Conservation (phyloP, 768 basidiomycete species). For the Austroboletus eburneus region DNA sequence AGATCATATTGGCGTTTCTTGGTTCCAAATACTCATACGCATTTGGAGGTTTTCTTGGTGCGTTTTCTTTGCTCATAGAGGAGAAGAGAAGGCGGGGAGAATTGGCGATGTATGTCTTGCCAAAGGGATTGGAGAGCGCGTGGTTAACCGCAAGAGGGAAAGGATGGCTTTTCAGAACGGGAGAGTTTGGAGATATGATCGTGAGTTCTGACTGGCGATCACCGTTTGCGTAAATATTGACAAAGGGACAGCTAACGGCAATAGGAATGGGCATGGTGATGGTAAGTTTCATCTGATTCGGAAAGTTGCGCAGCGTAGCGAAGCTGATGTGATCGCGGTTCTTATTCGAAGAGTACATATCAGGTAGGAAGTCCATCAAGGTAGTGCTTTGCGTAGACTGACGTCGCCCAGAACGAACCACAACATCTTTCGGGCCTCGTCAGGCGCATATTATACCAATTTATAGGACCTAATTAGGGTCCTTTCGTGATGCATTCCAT, state of each 20-base stretch:
- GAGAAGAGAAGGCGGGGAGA: constrained; percentile 86
- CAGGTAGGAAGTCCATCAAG: constrained; percentile 40
- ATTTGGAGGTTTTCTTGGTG: constrained; percentile 68
- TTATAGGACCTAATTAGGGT: constrained; percentile 75
- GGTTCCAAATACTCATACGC: constrained; percentile 70
- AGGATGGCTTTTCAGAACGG: constrained; percentile 69
- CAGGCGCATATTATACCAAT: constrained; percentile 78
- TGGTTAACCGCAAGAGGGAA: constrained; percentile 78
- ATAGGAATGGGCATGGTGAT: constrained; percentile 91
- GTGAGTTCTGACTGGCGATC: constrained; percentile 36
- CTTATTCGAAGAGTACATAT: constrained; percentile 59
- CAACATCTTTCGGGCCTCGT: constrained; percentile 81
- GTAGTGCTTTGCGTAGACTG: background rate
- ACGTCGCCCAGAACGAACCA: constrained; percentile 52
- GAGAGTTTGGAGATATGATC: constrained; percentile 63
- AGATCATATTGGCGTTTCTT: constrained; percentile 50
- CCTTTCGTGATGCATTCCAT: background rate
- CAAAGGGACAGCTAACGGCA: constrained; percentile 46
- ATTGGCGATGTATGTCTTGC: constrained; percentile 88
- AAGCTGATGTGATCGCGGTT: constrained; percentile 7
- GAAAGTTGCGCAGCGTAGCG: background rate
- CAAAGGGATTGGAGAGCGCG: constrained; percentile 86
- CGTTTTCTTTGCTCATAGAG: constrained; percentile 80
- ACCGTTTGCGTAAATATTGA: constrained; percentile 7
- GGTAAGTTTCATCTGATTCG: constrained; percentile 39